Base-by-base conservation (phyloP, 257 asterid genomes). In the Capsicum rhomboideum region DNA sequence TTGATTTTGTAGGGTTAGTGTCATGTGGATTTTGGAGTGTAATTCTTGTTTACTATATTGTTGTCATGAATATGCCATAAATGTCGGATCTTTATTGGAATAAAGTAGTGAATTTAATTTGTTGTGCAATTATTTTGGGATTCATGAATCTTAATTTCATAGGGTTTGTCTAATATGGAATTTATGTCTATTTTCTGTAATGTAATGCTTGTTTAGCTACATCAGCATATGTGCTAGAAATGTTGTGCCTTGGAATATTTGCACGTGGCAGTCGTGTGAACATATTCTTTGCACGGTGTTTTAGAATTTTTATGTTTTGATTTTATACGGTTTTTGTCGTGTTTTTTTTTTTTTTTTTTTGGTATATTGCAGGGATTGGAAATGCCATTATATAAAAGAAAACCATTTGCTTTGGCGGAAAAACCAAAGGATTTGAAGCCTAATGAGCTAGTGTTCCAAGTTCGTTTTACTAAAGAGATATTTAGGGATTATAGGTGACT, bases 371-470 rank as follows among this genome's bases (percentile, higher is more conserved):
- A 50, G n/a, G 79, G 79, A 63, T 59, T 85, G 46, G 46, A 58
- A 84, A 97, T 97, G 99, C 99, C 99, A 82, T 92, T 93, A 80
- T 92, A 91, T 80, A 92, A 89, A 87, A 90, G 94, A 78, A 93
- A 90, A 87, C 93, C 97, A 78, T 87, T 93, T 87, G 84, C 91
- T 64, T 86, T 90, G 85, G 91, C 86, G 83, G 97, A 86, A 56
- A 89, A 86, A 86, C 98, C 98, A 55, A 90, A 84, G 84, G 98
- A 97, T 88, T 86, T 97, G 82, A 89, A 95, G 91, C 93, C 96
- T 37, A 89, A 88, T 44, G 97, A 92, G 86, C 91, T 87, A 8
- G 93, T 97, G 85, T 97, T 92, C 84, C 98, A 93, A 87, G 88
- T 97, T 85, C 93, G 94, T 58, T 90, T 87, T 86, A 95, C 99